Evolutionary conservation across 2,329 filamentous ascomycete genomes (phyloP), one percentile per base, ranked within the genome.

Genomic region (Alternaria consortialis): DNA sequence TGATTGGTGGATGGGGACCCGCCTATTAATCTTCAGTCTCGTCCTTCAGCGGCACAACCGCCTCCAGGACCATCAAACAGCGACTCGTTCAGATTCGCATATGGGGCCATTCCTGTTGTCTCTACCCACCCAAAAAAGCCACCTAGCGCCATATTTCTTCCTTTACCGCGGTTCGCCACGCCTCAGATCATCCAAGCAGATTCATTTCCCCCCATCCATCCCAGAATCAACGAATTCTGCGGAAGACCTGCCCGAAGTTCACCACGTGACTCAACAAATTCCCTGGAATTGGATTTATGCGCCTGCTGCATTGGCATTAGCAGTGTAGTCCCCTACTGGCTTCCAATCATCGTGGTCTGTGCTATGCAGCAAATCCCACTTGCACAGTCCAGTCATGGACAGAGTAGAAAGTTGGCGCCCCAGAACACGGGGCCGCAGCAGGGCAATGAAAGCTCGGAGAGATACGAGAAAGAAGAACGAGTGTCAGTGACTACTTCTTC

Each of bases 381-480:
- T 13, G 40, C 32, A 4, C 36, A 36, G n/a, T 37, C 32, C 44
- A 42, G 27, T 23, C 36, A 56, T 43, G 53, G 53, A 39, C 60
- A 56, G 27, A 48, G 53, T n/a, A 36, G 47, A 34, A 71, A 69
- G 32, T 50, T 69, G 40, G 64, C 66, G 8, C 69, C 67, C 29
- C 58, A 62, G 13, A 69, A 58, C 34, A 55, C 65, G 20, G 60
- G 53, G 4, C 60, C 56, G 9, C 53, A 60, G 3, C 62, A 60
- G 31, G 31, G 15, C 0, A 63, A 56, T 8, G 54, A 53, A 9
- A 64, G 44, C 27, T 43, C 31, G 17, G 48, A 61, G 6, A 53
- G 23, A 23, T 12, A n/a, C 25, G 58, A 61, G 5, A 63, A 51
- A 54, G 69, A 72, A 23, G 65, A 72, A 48, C 62, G 69, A 48